Percentiles rank a stretch among this genome's conserved stretches.
Evolutionary conservation across 148 eudicot genomes (phyloP).

Genomic region (Cornus suecica): DNA sequence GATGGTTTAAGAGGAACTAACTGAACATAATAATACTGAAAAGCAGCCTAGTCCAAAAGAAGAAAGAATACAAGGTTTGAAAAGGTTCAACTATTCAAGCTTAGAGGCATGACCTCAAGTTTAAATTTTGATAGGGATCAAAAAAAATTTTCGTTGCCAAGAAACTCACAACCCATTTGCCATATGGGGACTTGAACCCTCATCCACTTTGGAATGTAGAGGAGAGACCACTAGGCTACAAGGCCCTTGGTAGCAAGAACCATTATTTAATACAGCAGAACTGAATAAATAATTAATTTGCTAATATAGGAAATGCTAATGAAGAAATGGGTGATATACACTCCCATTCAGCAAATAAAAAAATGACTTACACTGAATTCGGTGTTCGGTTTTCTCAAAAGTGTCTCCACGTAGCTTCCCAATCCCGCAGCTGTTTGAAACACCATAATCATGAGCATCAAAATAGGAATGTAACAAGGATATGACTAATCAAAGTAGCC

Average conservation of each 20-base stretch:
- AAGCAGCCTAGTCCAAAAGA: background rate
- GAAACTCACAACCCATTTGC: too few relatives aligned
- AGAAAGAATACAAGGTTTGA: too few relatives aligned
- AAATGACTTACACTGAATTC: constrained; percentile 75
- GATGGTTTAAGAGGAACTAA: background rate
- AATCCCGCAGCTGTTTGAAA: constrained; percentile 69
- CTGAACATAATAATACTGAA: background rate
- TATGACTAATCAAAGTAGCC: background rate
- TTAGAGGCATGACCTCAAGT: background rate
- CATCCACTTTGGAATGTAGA: too few relatives aligned
- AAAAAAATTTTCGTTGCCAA: too few relatives aligned
- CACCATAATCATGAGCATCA: background rate
- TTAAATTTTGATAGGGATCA: background rate
- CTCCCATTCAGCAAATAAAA: too few relatives aligned
- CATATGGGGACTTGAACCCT: too few relatives aligned
- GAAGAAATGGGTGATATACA: constrained; percentile 36
- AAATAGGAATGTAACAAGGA: background rate
- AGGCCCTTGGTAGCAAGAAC: too few relatives aligned
- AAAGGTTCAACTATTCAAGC: background rate
- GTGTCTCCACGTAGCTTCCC: constrained; percentile 64
- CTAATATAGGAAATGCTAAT: background rate
- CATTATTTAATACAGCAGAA: background rate
- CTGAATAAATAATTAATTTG: background rate
- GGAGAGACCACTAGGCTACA: too few relatives aligned
- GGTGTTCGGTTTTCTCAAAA: constrained; percentile 56